phyloP scores from a whole-genome alignment of 305 asterid species.

The Fraxinus dipetala region DNA sequence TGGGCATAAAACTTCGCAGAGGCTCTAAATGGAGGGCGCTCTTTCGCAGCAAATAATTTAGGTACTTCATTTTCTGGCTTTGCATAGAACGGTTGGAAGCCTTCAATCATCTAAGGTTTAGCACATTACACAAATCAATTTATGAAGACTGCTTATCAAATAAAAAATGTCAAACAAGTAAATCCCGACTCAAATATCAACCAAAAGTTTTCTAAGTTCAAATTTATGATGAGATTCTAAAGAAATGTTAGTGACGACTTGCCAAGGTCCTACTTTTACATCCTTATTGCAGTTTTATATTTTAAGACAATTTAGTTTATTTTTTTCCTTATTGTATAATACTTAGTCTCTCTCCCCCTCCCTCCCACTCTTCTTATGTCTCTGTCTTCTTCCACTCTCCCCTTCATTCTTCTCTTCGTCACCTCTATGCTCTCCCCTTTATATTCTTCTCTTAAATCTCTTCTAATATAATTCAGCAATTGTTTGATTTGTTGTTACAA shows the following conservation, averaged over 20 bases:
- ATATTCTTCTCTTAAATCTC: neutral
- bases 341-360: neutral
- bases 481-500: neutral
- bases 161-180: slow-evolving; percentile 6
- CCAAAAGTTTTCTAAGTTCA: neutral
- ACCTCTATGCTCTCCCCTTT: neutral
- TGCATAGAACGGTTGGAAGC: slow-evolving; percentile 36
- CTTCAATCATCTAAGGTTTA: slow-evolving; percentile 48
- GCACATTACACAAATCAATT: slow-evolving; percentile 25
- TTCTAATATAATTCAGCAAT: neutral
- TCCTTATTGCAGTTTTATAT: neutral
- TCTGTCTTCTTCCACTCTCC: neutral
- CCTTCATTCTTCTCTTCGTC: neutral
- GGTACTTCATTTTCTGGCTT: slow-evolving; percentile 47
- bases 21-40: slow-evolving; percentile 52
- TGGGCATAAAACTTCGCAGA: slow-evolving; percentile 40
- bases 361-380: neutral
- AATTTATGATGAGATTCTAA: neutral
- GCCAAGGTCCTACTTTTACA: neutral
- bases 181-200: neutral
- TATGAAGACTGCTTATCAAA: slow-evolving; percentile 19
- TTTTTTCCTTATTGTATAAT: neutral
- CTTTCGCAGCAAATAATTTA: slow-evolving; percentile 35
- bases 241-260: neutral
- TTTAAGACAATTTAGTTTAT: neutral